Evolutionary conservation across 2,329 filamentous ascomycete species (phyloP), one percentile per base, ranked within the genome.

Genomic region (Paraphoma sp.): DNA sequence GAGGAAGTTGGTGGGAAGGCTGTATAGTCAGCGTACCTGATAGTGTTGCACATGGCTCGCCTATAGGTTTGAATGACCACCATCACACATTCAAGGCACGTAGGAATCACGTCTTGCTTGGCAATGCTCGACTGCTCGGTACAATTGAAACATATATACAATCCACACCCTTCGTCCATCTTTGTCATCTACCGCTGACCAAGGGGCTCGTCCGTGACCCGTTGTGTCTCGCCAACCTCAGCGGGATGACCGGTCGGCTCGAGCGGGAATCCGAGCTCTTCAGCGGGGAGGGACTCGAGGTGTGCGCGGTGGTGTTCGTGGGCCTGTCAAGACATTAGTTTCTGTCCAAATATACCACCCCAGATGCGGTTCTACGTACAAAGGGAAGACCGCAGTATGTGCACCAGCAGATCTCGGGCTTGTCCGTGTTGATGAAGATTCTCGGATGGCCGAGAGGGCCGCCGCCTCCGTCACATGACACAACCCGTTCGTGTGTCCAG

Each of bases 351-450:
- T 12, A 17, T 36, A 7, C 30, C 51, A 28, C 43, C 23, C 5
- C 5, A 54, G n/a, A 43, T 79, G 16, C 23, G 5, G 23, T 23
- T 23, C 23, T 23, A 82, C 93, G 76, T 85, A 98, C 95, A 76
- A 89, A 99, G 69, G 95, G 95, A 65, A 95, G 77, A 51, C 95
- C 95, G 76, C 95, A 99, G 83, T 99, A 99, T 73, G 86, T 89
- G 84, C 95, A 99, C 76, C 83, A 83, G 79, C 87, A 87, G 71
- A 99, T 97, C 83, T 98, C 89, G 43, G 95, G 91, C 84, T 97
- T 98, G 81, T 99, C 95, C 65, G 91, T 89, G 81, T 99, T 99
- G 86, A 99, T 99, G 78, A 93, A 99, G 80, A 99, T 90, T 73
- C 87, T 87, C 48, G 95, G 95, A 78, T 99, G 95, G 43, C 95